Percentiles rank a stretch among this genome's conserved stretches.
These are phyloP conservation scores for Rubus idaeus DNA, from an alignment of 306 rosid species.

Conservation along the genomic window DNA sequence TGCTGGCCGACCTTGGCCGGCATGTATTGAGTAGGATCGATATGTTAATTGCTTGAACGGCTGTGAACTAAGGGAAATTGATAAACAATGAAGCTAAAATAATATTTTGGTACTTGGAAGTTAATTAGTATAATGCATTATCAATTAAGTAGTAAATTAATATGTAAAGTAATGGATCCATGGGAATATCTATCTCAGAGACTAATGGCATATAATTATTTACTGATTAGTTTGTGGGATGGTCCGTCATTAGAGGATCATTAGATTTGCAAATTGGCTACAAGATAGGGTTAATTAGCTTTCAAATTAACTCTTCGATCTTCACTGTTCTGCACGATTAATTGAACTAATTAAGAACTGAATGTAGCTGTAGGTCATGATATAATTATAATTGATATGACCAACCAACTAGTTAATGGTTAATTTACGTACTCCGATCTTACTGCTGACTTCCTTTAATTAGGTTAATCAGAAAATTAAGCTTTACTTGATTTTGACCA, in stretches of 20 bases:
- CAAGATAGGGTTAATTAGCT: background rate
- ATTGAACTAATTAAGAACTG: background rate
- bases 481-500: background rate
- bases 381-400: background rate
- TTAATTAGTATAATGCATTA: background rate
- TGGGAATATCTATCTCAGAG: background rate
- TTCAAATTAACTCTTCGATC: background rate
- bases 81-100: background rate
- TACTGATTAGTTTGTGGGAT: constrained; percentile 12
- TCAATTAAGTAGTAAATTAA: background rate
- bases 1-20: constrained; percentile 79
- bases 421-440: background rate
- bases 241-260: constrained; percentile 16
- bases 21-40: constrained; percentile 25
- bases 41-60: constrained; percentile 21
- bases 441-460: background rate
- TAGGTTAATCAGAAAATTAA: background rate
- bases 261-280: background rate
- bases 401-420: background rate
- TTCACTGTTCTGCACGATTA: background rate
- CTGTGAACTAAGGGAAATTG: background rate
- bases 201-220: background rate
- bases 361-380: background rate
- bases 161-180: background rate
- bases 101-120: background rate